These are phyloP conservation scores for Beauveria sp. DNA, from an alignment of 2,329 filamentous ascomycete species.

Conservation along the genomic window DNA sequence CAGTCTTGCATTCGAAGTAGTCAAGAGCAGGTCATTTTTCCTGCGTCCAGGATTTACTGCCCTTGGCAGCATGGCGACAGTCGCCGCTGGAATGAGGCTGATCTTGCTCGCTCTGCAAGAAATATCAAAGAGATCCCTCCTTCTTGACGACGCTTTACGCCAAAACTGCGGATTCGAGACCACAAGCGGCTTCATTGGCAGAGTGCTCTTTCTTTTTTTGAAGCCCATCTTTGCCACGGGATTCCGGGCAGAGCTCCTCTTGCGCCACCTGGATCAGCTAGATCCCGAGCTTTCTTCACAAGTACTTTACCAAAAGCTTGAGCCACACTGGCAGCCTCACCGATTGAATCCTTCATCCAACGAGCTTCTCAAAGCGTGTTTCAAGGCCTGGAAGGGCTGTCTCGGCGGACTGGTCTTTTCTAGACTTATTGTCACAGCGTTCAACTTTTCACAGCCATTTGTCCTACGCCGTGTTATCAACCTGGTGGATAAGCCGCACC, in stretches of 20 bases:
- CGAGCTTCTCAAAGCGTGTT: constrained; percentile 12
- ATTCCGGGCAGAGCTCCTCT: background rate
- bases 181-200: background rate
- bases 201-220: background rate
- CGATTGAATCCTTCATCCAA: background rate
- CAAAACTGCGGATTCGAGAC: background rate
- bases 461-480: constrained; percentile 8
- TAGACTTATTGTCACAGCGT: background rate
- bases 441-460: background rate
- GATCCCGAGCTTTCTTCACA: background rate
- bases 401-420: background rate
- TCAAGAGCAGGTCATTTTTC: background rate
- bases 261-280: background rate
- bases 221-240: background rate
- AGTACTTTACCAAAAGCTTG: background rate
- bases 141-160: background rate
- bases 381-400: constrained; percentile 16
- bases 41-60: background rate
- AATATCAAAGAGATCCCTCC: background rate
- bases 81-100: background rate
- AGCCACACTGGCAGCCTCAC: background rate
- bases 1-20: background rate
- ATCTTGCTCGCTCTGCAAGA: background rate
- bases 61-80: background rate
- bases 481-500: constrained; percentile 14